Evolutionary conservation across 495 filamentous ascomycete genomes (phyloP).

Genomic region (Penicillium robsamsonii): DNA sequence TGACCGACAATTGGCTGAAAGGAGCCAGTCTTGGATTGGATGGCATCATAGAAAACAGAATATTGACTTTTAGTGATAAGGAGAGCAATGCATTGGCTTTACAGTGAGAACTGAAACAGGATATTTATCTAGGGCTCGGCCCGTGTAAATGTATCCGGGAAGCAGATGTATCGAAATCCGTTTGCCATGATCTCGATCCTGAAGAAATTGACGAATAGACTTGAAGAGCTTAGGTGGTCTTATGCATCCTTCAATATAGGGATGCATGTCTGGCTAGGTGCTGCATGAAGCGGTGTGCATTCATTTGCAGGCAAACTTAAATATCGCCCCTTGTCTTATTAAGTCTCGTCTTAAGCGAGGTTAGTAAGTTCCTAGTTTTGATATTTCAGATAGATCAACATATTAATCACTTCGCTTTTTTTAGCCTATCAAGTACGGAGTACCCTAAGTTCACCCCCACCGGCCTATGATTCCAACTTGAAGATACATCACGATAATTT

Average conservation of each 20-base stretch:
- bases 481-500: not conserved
- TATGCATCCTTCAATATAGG: not conserved
- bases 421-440: not conserved
- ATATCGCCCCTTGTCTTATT: not conserved
- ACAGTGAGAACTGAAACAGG: not conserved
- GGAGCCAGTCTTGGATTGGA: not conserved
- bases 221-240: not conserved
- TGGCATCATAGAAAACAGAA: not conserved
- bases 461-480: not conserved
- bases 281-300: conserved; percentile 16
- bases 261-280: not conserved
- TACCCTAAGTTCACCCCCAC: not conserved
- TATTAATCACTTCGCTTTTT: not conserved
- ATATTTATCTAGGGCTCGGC: not conserved
- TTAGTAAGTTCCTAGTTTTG: not conserved
- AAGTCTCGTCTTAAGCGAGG: not conserved
- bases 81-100: not conserved
- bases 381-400: not conserved
- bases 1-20: not conserved
- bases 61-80: not conserved
- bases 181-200: not conserved
- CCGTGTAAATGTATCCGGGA: not conserved
- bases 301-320: conserved; percentile 1
- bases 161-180: not conserved
- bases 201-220: not conserved